These are phyloP conservation scores for Phytophthora sansomeana DNA, from an alignment of 352 stramenopile species.

Conservation along the genomic window DNA sequence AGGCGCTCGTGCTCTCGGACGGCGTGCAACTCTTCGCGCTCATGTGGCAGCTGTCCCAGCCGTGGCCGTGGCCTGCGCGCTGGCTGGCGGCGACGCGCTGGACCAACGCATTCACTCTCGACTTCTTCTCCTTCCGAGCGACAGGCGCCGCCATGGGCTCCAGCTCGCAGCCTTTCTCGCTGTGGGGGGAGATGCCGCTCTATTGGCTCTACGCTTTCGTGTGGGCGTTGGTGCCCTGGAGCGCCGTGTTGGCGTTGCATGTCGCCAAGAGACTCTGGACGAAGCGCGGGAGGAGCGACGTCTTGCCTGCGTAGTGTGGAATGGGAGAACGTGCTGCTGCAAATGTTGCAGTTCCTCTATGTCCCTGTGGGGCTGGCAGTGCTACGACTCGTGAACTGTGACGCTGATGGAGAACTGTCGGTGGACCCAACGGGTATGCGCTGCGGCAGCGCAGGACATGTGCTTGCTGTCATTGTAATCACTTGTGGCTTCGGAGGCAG, in stretches of 20 bases:
- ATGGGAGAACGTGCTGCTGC: conserved; percentile 60
- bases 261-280: conserved; percentile 18
- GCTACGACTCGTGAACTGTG: conserved; percentile 69
- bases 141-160: conserved; percentile 68
- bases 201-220: conserved; percentile 73
- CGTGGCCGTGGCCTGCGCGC: conserved; percentile 71
- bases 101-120: conserved; percentile 59
- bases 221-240: conserved; percentile 44
- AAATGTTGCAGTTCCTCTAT: conserved; percentile 60
- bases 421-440: conserved; percentile 52
- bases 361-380: conserved; percentile 65
- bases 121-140: conserved; percentile 60
- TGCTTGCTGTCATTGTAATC: conserved; percentile 38
- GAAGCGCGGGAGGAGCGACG: conserved; percentile 32
- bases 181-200: conserved; percentile 62
- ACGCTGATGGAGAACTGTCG: conserved; percentile 43
- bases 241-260: conserved; percentile 9
- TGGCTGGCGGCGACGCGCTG: conserved; percentile 64
- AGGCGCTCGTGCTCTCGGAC: conserved; percentile 52
- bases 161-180: conserved; percentile 59
- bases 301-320: conserved; percentile 30
- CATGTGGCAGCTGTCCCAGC: conserved; percentile 82
- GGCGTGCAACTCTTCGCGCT: conserved; percentile 69
- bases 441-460: conserved; percentile 46
- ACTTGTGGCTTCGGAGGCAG: conserved; percentile 44